Evolutionary conservation across 202 grass and related monocot species (phyloP), one percentile per base, ranked within the genome.

Genomic region (Musa balbisiana): DNA sequence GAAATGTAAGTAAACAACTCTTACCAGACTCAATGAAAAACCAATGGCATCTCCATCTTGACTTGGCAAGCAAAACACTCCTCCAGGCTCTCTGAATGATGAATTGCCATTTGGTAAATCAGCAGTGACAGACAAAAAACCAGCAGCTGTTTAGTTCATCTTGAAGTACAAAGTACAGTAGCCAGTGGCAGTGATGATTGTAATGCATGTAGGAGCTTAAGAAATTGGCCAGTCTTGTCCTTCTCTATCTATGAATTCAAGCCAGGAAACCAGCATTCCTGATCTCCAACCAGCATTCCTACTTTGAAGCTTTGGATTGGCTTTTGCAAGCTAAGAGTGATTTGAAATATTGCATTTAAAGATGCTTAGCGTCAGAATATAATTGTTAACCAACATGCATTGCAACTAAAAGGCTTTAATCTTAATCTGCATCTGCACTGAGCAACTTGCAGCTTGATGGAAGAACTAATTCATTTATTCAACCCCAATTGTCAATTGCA

Each of bases 21-120:
- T 54, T 17, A 53, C 52, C 3, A 73, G 22, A 23, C 52, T 55
- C 11, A 24, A 55, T 19, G 71, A 73, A 12, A 29, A 54, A 26
- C 26, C 16, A 73, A 9, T 14, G 71, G 15, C 20, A 24, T 53
- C 16, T 3, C n/a, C 21, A 23, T 54, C 23, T 73, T 73, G 51
- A 73, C 52, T 55, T 27, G 71, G 71, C 55, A 52, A 73, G 25
- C 22, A 73, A 53, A 73, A 23, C 55, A 54, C 23, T 73, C 55
- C 52, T 26, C 3, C 23, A 21, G 20, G 0, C 23, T 25, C 22
- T 54, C 21, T 55, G 71, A 55, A 55, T 73, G 71, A 73, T 73
- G 71, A 20, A 54, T 20, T 73, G 71, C 21, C 71, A 73, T 73
- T 55, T 73, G 24, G 52, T 55, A 26, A 55, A 55, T 25, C 71